Conservation (phyloP, 208 protist species). For the Wallacemonas collosoma region DNA sequence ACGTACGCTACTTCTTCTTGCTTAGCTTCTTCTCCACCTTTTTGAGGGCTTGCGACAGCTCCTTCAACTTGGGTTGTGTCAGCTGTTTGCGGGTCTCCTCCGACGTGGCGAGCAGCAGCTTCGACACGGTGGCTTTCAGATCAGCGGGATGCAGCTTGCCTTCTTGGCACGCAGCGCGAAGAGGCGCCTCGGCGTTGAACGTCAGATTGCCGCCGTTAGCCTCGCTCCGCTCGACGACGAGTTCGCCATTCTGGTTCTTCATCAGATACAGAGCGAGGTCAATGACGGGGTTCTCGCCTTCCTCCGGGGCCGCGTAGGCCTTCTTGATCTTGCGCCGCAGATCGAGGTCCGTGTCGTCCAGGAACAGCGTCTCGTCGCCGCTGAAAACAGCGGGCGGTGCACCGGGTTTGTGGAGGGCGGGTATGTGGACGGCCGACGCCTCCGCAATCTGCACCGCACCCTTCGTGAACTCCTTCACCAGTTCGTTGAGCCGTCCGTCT, state of each 20-base stretch:
- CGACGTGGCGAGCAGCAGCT: constrained; percentile 47
- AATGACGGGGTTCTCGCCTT: constrained; percentile 91
- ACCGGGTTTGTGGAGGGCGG: constrained; percentile 85
- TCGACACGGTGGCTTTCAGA: constrained; percentile 91
- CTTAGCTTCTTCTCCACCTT: constrained; percentile 82
- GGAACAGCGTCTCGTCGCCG: constrained; percentile 96
- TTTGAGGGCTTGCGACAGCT: constrained; percentile 53
- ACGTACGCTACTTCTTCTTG: constrained; percentile 59
- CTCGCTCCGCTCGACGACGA: constrained; percentile 60
- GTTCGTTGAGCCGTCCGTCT: constrained; percentile 42
- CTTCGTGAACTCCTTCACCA: constrained; percentile 58
- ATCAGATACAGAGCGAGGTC: constrained; percentile 81
- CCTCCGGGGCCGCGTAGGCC: constrained; percentile 93
- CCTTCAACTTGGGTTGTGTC: constrained; percentile 64
- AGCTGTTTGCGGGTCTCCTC: constrained; percentile 38
- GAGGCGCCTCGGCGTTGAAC: constrained; percentile 38
- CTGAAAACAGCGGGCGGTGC: constrained; percentile 68
- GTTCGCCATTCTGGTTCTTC: constrained; percentile 16
- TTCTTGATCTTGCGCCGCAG: constrained; percentile 96
- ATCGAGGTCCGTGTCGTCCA: constrained; percentile 96
- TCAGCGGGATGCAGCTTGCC: constrained; percentile 90
- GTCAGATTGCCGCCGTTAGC: constrained; percentile 62
- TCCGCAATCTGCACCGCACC: constrained; percentile 38
- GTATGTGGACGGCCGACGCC: constrained; percentile 49
- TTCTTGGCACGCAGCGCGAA: constrained; percentile 65